A percentile compares a stretch with the other conserved stretches of the same genome.
Evolutionary conservation across 2,329 filamentous ascomycete genomes (phyloP).

Genomic region (Diplodia corticola): DNA sequence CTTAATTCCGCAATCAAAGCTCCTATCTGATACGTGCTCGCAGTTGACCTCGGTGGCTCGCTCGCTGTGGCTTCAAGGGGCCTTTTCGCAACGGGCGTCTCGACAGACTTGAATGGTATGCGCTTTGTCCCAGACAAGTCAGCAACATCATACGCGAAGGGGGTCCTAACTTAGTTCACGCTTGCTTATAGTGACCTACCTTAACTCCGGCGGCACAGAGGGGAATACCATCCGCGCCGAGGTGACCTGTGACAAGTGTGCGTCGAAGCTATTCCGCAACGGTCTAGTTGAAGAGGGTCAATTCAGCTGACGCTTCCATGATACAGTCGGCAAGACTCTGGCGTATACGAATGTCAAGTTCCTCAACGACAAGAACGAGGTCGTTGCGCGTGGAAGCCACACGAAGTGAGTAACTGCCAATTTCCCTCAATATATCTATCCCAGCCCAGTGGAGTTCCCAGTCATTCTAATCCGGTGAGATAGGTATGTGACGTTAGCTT

Average conservation of each 20-base stretch:
- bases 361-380: slow-evolving; percentile 57
- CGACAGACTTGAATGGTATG: slow-evolving; percentile 63
- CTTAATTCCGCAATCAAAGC: neutral
- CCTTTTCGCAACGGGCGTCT: slow-evolving; percentile 66
- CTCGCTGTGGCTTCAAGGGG: slow-evolving; percentile 66
- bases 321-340: slow-evolving; percentile 62
- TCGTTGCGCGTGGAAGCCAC: slow-evolving; percentile 66
- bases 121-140: neutral
- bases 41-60: slow-evolving; percentile 66
- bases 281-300: neutral
- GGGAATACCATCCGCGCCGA: slow-evolving; percentile 63
- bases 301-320: neutral
- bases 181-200: slow-evolving; percentile 57
- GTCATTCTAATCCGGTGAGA: neutral
- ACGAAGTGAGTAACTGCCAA: slow-evolving; percentile 56
- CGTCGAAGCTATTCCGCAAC: slow-evolving; percentile 23
- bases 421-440: neutral
- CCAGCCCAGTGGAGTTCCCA: neutral
- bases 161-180: neutral
- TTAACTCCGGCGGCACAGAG: slow-evolving; percentile 63
- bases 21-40: neutral
- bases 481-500: slow-evolving; percentile 60
- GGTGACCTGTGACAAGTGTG: slow-evolving; percentile 66
- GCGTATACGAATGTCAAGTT: slow-evolving; percentile 65
- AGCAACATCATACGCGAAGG: neutral